Evolutionary conservation across 768 basidiomycete genomes (phyloP), one percentile per base, ranked within the genome.

Genomic region (Suillus sp.): DNA sequence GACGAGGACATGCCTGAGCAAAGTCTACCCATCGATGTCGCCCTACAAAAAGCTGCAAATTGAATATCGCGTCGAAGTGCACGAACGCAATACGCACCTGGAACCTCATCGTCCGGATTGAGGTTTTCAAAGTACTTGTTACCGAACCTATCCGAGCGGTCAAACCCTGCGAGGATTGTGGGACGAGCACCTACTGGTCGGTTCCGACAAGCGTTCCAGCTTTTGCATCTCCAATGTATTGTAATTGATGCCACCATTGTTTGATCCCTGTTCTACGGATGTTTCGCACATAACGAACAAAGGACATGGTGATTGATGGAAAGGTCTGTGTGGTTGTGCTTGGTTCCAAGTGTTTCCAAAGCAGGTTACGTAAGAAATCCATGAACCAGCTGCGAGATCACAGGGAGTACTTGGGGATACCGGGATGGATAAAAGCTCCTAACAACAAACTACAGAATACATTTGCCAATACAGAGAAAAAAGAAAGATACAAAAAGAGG

Each of bases 11-110:
- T 65, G 93, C 92, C 80, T 97, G 95, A 20, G 90, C 84, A 71
- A 84, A 94, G 79, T 99, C 96, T 48, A 99, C 88, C 96, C 96
- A 99, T 76, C 96, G 86, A 73, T 97, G 95, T 68, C 96, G 92
- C 70, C 96, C 95, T 93, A 74, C 14, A 53, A 30, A 55, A 68
- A 27, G 1, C 18, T 1, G 20, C 16, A 11, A 35, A 55, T 66
- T 0, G 57, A 43, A 38, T 58, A 25, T 61, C 37, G 50, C 10
- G 22, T 20, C 10, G 11, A 2, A 9, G 13, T 11, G 20, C 11
- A 5, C 27, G 30, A 4, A 55, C 43, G 35, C 22, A 27, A 13
- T 13, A 77, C 85, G 43, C 65, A 92, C 94, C 95, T 61, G 95
- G 95, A 53, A 96, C 77, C 74, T 98, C 95, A 69, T 96, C 91